These are phyloP conservation scores for Penicillium egyptiacum DNA, from an alignment of 495 filamentous ascomycete genomes.

Conservation along the genomic window DNA sequence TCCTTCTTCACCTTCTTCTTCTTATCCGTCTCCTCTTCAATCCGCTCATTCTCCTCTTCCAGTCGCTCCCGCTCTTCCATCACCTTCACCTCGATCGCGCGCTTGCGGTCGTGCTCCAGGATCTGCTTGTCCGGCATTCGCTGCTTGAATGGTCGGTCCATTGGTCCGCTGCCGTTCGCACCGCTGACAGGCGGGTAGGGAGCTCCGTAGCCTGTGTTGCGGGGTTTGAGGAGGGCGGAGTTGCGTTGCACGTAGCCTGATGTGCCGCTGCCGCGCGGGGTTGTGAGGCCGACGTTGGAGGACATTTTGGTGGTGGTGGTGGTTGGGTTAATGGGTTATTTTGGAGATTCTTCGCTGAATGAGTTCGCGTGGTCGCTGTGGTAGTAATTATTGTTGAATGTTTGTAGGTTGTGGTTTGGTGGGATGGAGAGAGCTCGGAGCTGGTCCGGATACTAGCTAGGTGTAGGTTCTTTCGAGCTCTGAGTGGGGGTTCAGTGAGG, in stretches of 20 bases:
- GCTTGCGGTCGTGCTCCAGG: constrained; percentile 86
- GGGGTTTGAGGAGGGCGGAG: constrained; percentile 79
- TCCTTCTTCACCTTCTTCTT: constrained; percentile 17
- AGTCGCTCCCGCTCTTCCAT: constrained; percentile 85
- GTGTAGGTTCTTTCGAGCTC: background rate
- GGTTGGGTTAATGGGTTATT: constrained; percentile 1
- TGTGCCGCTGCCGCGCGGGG: constrained; percentile 91
- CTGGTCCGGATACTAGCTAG: background rate
- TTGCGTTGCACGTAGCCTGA: constrained; percentile 98
- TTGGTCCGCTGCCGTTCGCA: constrained; percentile 35
- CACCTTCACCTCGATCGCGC: constrained; percentile 87
- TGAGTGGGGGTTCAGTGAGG: background rate
- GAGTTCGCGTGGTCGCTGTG: background rate
- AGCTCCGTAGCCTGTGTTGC: constrained; percentile 52
- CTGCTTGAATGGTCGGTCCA: constrained; percentile 66
- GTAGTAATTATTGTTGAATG: background rate
- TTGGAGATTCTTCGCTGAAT: background rate
- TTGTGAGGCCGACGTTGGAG: constrained; percentile 95
- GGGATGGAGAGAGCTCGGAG: background rate
- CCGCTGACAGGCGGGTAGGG: constrained; percentile 52
- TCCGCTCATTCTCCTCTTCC: constrained; percentile 73
- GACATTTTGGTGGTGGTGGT: constrained; percentile 64
- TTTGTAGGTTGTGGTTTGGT: background rate
- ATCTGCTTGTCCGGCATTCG: constrained; percentile 89
- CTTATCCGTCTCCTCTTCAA: constrained; percentile 31